Conservation (phyloP, 192 early-diverging fungal species). For the Rhizophagus sp. region DNA sequence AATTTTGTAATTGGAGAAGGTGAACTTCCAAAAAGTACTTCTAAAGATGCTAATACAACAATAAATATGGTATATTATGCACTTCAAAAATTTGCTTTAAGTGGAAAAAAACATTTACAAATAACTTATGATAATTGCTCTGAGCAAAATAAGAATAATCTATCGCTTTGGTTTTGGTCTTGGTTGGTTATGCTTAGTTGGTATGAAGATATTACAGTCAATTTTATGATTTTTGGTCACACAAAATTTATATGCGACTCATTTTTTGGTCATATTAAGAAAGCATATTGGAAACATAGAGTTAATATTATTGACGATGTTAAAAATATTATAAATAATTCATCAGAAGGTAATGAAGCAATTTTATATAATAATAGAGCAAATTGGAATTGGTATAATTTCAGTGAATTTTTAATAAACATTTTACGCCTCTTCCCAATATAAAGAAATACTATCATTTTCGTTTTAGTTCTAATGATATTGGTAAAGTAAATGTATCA, state of each 20-base stretch:
- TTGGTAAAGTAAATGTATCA: conserved; percentile 2
- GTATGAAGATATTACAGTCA: no score
- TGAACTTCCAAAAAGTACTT: not conserved
- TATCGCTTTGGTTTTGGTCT: no score
- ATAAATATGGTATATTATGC: conserved; percentile 2
- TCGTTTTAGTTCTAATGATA: not conserved
- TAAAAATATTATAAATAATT: no score
- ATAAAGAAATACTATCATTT: conserved; percentile 12
- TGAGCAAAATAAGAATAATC: no score
- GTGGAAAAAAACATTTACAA: not conserved
- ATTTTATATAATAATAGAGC: not conserved
- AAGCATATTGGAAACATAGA: no score
- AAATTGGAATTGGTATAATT: not conserved
- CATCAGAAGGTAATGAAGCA: no score
- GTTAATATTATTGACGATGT: no score
- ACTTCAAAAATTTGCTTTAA: not conserved
- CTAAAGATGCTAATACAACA: conserved; percentile 4
- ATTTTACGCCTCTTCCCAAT: not conserved
- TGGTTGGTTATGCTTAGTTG: no score
- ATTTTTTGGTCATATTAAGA: no score
- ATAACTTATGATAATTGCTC: no score
- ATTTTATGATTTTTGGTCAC: no score
- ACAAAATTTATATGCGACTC: no score
- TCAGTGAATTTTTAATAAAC: not conserved
- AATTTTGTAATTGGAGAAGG: not conserved